Evolutionary conservation across 257 asterid species (phyloP).

Genomic region (Prunella vulgaris): DNA sequence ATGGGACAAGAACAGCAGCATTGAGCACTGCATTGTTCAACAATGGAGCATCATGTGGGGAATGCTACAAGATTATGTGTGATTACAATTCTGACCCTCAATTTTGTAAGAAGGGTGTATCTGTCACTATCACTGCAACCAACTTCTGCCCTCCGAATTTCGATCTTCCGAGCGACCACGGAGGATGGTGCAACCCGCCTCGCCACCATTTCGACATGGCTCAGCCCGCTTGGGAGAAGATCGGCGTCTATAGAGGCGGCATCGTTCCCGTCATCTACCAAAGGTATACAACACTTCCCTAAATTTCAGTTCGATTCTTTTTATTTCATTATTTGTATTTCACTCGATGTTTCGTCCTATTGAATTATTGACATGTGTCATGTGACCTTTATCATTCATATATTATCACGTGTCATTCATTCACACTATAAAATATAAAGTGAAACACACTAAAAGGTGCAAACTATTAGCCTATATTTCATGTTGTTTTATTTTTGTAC

Average conservation of each 20-base stretch:
- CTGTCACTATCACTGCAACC: constrained; percentile 53
- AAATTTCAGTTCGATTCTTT: no score
- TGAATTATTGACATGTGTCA: no score
- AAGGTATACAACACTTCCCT: constrained; percentile 42
- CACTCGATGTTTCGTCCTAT: no score
- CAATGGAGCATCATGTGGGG: constrained; percentile 56
- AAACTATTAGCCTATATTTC: no score
- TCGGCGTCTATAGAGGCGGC: constrained; percentile 54
- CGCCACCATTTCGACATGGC: constrained; percentile 71
- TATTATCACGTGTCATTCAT: no score
- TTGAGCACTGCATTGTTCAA: constrained; percentile 56
- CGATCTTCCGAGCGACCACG: constrained; percentile 51
- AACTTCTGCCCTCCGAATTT: constrained; percentile 64
- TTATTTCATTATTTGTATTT: no score
- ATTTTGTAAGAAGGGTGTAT: constrained; percentile 52
- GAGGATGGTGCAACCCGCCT: constrained; percentile 76
- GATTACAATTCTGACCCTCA: constrained; percentile 41
- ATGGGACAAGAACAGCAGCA: constrained; percentile 51
- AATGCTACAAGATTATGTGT: constrained; percentile 50
- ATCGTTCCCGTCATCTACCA: constrained; percentile 58
- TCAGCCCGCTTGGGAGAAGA: constrained; percentile 63
- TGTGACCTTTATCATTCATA: no score
- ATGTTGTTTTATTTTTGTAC: no score
- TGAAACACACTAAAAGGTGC: no score
- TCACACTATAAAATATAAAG: no score